phyloP scores from a whole-genome alignment of 2,329 filamentous ascomycete genomes.

The Fusarium buxicola region DNA sequence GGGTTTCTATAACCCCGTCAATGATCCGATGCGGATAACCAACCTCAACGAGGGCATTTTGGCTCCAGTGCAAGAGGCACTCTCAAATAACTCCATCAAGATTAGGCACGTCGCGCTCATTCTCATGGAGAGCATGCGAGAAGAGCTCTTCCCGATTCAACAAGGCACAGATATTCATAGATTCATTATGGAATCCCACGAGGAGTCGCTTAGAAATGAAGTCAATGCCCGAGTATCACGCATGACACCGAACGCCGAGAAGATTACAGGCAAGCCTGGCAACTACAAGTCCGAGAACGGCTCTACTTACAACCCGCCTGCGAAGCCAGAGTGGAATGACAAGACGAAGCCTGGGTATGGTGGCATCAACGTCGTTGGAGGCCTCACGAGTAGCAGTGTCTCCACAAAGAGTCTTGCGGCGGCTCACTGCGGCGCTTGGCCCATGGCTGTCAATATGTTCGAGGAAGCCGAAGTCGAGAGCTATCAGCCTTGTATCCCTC shows the following conservation, averaged over 20 bases:
- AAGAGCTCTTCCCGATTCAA: conserved; percentile 59
- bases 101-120: conserved; percentile 59
- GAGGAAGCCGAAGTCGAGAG: conserved; percentile 55
- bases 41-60: conserved; percentile 52
- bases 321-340: conserved; percentile 41
- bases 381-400: conserved; percentile 55
- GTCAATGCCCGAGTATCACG: conserved; percentile 44
- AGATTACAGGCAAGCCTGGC: conserved; percentile 36
- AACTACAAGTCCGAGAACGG: conserved; percentile 37
- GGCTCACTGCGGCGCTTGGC: conserved; percentile 56
- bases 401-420: conserved; percentile 58
- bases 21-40: conserved; percentile 55
- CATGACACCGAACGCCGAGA: conserved; percentile 45
- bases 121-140: conserved; percentile 58
- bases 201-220: conserved; percentile 47
- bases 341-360: conserved; percentile 45
- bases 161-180: conserved; percentile 53
- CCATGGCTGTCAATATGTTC: conserved; percentile 57
- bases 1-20: conserved; percentile 50
- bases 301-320: conserved; percentile 41
- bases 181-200: conserved; percentile 48
- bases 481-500: conserved; percentile 59
- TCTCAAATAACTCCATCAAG: conserved; percentile 46
- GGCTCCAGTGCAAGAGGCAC: conserved; percentile 38
- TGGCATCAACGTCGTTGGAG: conserved; percentile 55